Evolutionary conservation across 192 early-diverging fungal genomes (phyloP).

Genomic region (Podila epigama): DNA sequence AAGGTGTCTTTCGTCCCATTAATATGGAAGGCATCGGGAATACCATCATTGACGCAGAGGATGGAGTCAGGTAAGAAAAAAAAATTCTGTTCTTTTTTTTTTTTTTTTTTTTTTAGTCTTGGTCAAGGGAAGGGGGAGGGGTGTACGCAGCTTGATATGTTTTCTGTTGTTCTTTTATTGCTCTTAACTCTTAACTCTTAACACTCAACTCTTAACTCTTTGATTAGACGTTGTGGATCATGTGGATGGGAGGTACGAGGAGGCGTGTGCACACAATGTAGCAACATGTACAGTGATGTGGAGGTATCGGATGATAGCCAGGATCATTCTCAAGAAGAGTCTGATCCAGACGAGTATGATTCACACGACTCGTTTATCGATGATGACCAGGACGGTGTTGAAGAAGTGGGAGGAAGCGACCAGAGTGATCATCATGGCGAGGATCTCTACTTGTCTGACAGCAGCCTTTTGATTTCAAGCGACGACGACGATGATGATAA

Average conservation of each 20-base stretch:
- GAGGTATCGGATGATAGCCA: constrained; percentile 31
- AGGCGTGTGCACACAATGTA: constrained; percentile 26
- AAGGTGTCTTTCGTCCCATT: constrained; percentile 15
- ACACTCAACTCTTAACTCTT: no score
- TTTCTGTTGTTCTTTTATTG: not conserved
- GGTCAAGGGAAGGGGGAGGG: no score
- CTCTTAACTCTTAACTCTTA: not conserved
- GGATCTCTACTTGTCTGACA: not conserved
- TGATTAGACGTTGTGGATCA: constrained; percentile 28
- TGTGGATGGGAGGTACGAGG: constrained; percentile 41
- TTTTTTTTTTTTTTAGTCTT: not conserved
- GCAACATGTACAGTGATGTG: constrained; percentile 26
- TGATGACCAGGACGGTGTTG: constrained; percentile 8
- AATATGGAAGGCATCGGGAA: constrained; percentile 9
- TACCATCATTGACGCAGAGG: constrained; percentile 32
- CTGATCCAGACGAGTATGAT: constrained; percentile 34
- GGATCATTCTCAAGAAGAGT: constrained; percentile 13
- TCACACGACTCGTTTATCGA: constrained; percentile 45
- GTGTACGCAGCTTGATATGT: no score
- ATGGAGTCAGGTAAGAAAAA: constrained; percentile 48
- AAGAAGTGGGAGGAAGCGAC: not conserved
- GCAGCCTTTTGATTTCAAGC: not conserved
- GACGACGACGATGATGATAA: not conserved
- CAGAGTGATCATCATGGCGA: not conserved
- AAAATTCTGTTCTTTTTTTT: not conserved